Evolutionary conservation across 495 filamentous ascomycete genomes (phyloP).

Genomic region (Cercophora scortea): DNA sequence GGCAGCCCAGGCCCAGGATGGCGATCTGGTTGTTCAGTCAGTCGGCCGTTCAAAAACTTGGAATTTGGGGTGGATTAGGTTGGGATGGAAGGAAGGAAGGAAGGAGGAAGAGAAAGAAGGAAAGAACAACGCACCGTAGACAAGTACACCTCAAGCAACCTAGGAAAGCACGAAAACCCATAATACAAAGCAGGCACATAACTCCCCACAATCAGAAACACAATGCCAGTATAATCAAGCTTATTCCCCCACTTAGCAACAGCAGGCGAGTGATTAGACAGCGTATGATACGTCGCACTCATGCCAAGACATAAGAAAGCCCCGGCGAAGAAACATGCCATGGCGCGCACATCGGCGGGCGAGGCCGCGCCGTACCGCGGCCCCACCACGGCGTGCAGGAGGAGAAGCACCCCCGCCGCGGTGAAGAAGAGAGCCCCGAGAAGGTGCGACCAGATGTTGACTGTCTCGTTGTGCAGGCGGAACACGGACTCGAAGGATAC

Average conservation of each 20-base stretch:
- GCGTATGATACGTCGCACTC: slow-evolving; percentile 62
- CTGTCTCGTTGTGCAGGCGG: slow-evolving; percentile 71
- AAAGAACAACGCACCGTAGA: slow-evolving; percentile 48
- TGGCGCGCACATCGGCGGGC: slow-evolving; percentile 57
- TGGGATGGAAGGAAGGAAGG: neutral
- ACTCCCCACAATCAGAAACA: slow-evolving; percentile 79
- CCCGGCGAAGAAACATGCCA: slow-evolving; percentile 72
- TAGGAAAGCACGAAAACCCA: slow-evolving; percentile 63
- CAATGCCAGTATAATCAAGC: slow-evolving; percentile 88
- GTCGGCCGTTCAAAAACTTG: too few relatives aligned
- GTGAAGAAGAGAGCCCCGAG: slow-evolving; percentile 50
- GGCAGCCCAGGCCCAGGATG: slow-evolving; percentile 64
- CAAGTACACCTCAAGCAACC: slow-evolving; percentile 61
- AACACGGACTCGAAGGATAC: slow-evolving; percentile 25
- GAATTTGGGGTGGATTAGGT: neutral
- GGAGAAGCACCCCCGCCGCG: slow-evolving; percentile 18
- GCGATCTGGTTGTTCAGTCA: slow-evolving; percentile 50
- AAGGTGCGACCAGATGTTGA: slow-evolving; percentile 91
- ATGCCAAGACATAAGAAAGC: slow-evolving; percentile 73
- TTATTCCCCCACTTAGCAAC: slow-evolving; percentile 44
- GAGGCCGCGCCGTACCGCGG: slow-evolving; percentile 63
- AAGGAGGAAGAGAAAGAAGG: neutral
- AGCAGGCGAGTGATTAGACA: slow-evolving; percentile 32
- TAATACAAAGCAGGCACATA: slow-evolving; percentile 84
- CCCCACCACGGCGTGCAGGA: slow-evolving; percentile 30